Evolutionary conservation across 176 grass and related monocot genomes (phyloP), one percentile per base, ranked within the genome.

Genomic region (Echinochloa phyllopogon): DNA sequence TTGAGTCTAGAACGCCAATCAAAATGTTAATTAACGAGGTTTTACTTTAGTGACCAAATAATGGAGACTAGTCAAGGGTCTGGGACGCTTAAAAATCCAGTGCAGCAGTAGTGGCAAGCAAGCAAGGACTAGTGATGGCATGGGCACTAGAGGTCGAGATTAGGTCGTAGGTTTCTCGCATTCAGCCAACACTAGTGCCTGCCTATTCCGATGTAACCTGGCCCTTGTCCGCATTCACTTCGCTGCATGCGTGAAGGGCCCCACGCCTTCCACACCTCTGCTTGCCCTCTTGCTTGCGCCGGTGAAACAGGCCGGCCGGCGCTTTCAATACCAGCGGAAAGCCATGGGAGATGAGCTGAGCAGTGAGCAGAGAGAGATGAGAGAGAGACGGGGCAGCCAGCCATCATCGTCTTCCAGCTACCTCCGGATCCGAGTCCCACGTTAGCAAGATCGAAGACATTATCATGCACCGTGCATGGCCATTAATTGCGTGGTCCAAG

Each of bases 371-470:
- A n/a, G 29, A 33, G 29, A 33, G 29, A 51, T 5, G 14, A 16
- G 49, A 51, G 49, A 37, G 29, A 52, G 27, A 21, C 25, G 7
- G 10, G 20, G 15, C 24, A 21, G 9, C 17, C 4, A 40, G 4
- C 23, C 57, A 60, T 44, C 41, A n/a, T 70, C 41, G 1, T 70
- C 67, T 3, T 9, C 20, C 1, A 33, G 53, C 25, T 55, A 43
- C 58, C 62, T 38, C 68, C 18, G 49, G 78, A 25, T 69, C 51
- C 79, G n/a, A 37, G 45, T 82, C 72, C 56, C 79, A 90, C 79
- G 84, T 83, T 67, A 73, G 42, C 55, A 73, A 60, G 49, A 73
- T 90, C 79, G 73, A 86, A 41, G n/a, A 4, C 64, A 78, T 29
- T 21, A 82, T 57, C 43, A 76, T 39, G 7, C 64, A 11, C 15